Base-by-base conservation (phyloP, 2,329 filamentous ascomycete species). In the Cytospora schulzeri region DNA sequence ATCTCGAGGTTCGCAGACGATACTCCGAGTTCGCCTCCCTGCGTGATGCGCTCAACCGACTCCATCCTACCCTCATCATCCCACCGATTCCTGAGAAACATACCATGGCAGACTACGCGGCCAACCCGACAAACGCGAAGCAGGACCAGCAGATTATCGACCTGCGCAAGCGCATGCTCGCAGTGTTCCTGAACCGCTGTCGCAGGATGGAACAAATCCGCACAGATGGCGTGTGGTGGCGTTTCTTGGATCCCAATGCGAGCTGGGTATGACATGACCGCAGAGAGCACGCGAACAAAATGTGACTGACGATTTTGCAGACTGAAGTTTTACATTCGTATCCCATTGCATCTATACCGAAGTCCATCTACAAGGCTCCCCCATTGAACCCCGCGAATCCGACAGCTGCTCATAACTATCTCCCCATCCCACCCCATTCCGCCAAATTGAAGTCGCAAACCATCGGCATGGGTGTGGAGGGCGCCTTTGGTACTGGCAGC, bases 61-160 rank as follows among this genome's bases (percentile, higher is more conserved):
- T 99, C 67, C 96, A 99, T 74, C 95, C 96, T 9, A 99, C 95
- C 0, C 84, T 99, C 51, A 91, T 99, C 71, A 91, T 99, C 60
- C 96, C 95, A 9, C 95, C 95, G 3, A 99, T 99, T 72, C 95
- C 95, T 26, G 96, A 99, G 79, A 99, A 99, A 78, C 95, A 99
- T 77, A 95, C 93, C 54, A 96, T 99, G 90, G 94, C 94, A 67
- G 95, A 99, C 76, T 99, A 99, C 74, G 95, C 95, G 19, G 93
- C 96, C 31, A 98, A 97, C 72, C 95, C 96, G 1, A 99, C 95
- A 45, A 97, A 94, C 72, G 96, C 96, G 22, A 99, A 97, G 76
- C 94, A 99, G 77, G 96, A 99, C 75, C 90, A 93, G 64, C 91
- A 94, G 66, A 99, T 98, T 54, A 99, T 99, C 68, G 95, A 99